Evolutionary conservation across 495 filamentous ascomycete species (phyloP).

Genomic region (Astrocystis sublimbata): DNA sequence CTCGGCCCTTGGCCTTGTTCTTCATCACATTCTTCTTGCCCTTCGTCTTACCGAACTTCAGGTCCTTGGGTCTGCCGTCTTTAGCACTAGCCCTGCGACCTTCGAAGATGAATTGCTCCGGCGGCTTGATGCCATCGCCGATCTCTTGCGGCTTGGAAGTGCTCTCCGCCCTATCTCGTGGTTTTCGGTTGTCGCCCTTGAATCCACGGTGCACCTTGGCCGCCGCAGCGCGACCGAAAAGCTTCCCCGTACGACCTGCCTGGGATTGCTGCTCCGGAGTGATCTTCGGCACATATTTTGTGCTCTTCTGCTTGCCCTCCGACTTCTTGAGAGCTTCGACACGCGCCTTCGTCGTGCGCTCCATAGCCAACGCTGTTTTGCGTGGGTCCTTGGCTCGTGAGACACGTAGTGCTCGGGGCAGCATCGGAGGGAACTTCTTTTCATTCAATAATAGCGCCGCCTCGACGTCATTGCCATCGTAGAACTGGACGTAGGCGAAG

Average conservation of each 20-base stretch:
- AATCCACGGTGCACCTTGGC: slow-evolving; percentile 51
- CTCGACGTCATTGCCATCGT: slow-evolving; percentile 82
- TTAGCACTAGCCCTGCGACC: slow-evolving; percentile 76
- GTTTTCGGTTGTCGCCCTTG: slow-evolving; percentile 43
- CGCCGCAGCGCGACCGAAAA: slow-evolving; percentile 80
- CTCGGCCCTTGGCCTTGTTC: slow-evolving; percentile 53
- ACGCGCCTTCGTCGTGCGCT: slow-evolving; percentile 33
- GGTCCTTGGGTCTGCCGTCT: slow-evolving; percentile 59
- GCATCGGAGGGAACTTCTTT: slow-evolving; percentile 89
- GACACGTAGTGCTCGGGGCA: slow-evolving; percentile 86
- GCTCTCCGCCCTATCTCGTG: slow-evolving; percentile 18
- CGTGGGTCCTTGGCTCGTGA: slow-evolving; percentile 75
- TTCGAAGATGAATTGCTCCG: slow-evolving; percentile 82
- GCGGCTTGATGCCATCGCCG: slow-evolving; percentile 49
- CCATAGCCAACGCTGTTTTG: slow-evolving; percentile 61
- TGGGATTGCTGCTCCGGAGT: slow-evolving; percentile 68
- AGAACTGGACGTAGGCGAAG: slow-evolving; percentile 96
- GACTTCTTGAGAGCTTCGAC: slow-evolving; percentile 20
- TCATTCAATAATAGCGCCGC: slow-evolving; percentile 80
- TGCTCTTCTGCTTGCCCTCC: slow-evolving; percentile 36
- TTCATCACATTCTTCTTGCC: slow-evolving; percentile 54
- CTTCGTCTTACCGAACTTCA: slow-evolving; percentile 61
- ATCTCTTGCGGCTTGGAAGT: slow-evolving; percentile 11
- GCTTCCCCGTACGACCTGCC: slow-evolving; percentile 74
- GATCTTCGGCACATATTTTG: slow-evolving; percentile 61